Evolutionary conservation across 108 stramenopile genomes (phyloP), one percentile per base, ranked within the genome.

Genomic region (Chaetoceros tenuissimus): DNA sequence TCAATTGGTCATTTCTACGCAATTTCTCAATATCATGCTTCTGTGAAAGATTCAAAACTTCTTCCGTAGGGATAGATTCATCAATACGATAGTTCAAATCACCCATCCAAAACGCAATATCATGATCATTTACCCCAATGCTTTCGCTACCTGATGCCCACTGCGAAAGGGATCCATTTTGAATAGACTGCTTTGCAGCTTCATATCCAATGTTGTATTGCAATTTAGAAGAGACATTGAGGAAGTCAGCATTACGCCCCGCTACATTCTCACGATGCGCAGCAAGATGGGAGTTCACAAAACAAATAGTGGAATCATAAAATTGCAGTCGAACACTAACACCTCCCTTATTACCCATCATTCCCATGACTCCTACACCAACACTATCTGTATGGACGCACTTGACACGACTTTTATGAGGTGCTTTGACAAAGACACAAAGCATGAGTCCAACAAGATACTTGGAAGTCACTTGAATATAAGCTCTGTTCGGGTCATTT

Each of bases 321-420:
- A 94, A 83, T 48, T 89, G 78, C 16, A 96, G 51, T 8, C 97
- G 86, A 20, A 96, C 72, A 34, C 75, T 64, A 31, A 85, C 94
- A 45, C 96, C 99, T 22, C 99, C 99, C 71, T 99, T 99, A 72
- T 99, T 99, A 48, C 99, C 99, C 95, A 98, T 91, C 65, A 97
- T 81, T 3, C 99, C 99, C 94, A 97, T 95, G 51, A 97, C 92
- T 27, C 97, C 97, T n/a, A 96, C 94, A 19, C 94, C 84, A 2
- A 95, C 95, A n/a, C 67, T 62, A 46, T 81, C 79, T 25, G 81
- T 72, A 49, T 75, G 62, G 18, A 89, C 76, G 46, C 89, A 71
- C 43, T 77, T 77, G 55, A 91, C 73, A 45, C 75, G 72, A 13
- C 72, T 51, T 47, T 74, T 63, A 61, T 89, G 92, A 2, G 69